Evolutionary conservation across 1,284 basidiomycete genomes (phyloP).

Genomic region (Gastroboletus turbinatus): DNA sequence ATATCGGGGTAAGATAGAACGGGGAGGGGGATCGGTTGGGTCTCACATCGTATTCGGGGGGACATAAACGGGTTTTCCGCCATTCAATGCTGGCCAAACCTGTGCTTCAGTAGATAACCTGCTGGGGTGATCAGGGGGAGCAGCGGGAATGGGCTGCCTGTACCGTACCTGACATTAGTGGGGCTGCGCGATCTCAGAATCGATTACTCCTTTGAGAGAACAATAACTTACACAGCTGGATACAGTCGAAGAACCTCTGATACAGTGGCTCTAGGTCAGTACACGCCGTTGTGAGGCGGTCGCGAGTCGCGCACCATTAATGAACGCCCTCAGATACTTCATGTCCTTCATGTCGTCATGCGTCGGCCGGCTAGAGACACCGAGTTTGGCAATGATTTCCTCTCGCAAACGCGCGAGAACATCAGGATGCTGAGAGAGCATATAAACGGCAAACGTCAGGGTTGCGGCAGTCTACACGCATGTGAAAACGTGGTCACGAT

Average conservation of each 20-base stretch:
- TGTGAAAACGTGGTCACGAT: conserved; percentile 7
- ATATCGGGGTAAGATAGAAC: not conserved
- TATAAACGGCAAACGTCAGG: conserved; percentile 54
- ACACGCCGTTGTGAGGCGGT: not conserved
- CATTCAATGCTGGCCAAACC: conserved; percentile 23
- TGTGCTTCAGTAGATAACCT: conserved; percentile 32
- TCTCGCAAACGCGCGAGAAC: conserved; percentile 47
- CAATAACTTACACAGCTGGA: conserved; percentile 50
- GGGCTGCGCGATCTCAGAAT: conserved; percentile 37
- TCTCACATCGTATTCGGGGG: conserved; percentile 21
- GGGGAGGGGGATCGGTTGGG: not conserved
- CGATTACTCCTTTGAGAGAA: not conserved
- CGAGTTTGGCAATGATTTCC: conserved; percentile 51
- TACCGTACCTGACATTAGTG: conserved; percentile 42
- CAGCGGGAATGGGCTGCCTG: not conserved
- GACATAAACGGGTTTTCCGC: conserved; percentile 24
- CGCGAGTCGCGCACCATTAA: conserved; percentile 46
- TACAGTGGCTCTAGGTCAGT: conserved; percentile 1
- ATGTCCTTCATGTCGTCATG: conserved; percentile 53
- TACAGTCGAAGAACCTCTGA: conserved; percentile 59
- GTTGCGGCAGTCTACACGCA: conserved; percentile 45
- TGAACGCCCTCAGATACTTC: conserved; percentile 57
- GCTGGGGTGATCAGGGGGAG: conserved; percentile 4
- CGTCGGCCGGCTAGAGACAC: conserved; percentile 42
- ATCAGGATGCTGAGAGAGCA: conserved; percentile 50